A percentile compares a stretch with the other conserved stretches of the same genome.
phyloP scores from a whole-genome alignment of 177 flowering plant species.

The Telopea speciosissima region DNA sequence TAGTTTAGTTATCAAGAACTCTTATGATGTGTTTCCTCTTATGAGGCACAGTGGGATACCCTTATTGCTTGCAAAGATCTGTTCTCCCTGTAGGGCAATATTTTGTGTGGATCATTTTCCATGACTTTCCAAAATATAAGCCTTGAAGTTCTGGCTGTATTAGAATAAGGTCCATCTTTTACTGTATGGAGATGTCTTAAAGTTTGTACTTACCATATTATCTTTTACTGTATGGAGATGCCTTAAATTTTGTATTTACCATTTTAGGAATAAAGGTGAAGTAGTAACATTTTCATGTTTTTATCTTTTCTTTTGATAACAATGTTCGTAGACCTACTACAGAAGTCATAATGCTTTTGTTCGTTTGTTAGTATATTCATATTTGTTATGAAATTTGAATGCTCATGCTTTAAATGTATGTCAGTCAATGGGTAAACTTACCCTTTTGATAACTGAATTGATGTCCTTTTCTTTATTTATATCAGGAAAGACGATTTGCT shows the following conservation, averaged over 20 bases:
- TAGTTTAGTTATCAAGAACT: too few species aligned
- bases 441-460: not conserved
- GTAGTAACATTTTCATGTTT: too few species aligned
- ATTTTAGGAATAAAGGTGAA: not conserved
- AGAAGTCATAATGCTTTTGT: not conserved
- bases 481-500: slow-evolving; percentile 93
- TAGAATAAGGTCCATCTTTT: too few species aligned
- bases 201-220: not conserved
- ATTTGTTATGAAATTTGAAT: not conserved
- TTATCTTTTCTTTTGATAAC: not conserved
- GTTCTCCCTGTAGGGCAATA: too few species aligned
- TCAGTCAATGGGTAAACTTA: not conserved
- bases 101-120: too few species aligned
- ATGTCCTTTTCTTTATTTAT: not conserved
- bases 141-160: not conserved
- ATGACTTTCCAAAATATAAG: not conserved
- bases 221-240: not conserved
- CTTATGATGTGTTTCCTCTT: too few species aligned
- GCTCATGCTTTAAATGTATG: not conserved
- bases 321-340: not conserved
- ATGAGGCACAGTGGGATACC: too few species aligned
- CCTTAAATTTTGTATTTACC: too few species aligned
- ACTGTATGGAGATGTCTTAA: not conserved
- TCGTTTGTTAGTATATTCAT: not conserved
- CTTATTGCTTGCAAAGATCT: too few species aligned